These are phyloP conservation scores for Naumovozyma dairenensis DNA, from an alignment of 805 yeast genomes.

Conservation along the genomic window DNA sequence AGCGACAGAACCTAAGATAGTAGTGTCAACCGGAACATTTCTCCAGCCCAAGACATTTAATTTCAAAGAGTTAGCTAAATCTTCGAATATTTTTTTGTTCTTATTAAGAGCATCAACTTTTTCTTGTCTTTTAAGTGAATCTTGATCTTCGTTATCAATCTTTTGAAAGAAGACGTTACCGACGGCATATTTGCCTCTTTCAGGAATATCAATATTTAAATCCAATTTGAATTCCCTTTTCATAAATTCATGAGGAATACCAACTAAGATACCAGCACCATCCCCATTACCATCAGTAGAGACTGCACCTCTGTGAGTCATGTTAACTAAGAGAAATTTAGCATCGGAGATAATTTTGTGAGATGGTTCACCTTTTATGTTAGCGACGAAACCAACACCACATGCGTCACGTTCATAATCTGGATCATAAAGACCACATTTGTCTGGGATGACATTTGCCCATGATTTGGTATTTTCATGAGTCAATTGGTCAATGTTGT, in stretches of 20 bases:
- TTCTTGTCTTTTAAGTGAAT: neutral
- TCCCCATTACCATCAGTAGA: constrained; percentile 97
- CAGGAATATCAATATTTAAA: constrained; percentile 60
- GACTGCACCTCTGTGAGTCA: constrained; percentile 98
- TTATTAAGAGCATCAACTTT: constrained; percentile 49
- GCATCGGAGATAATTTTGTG: constrained; percentile 95
- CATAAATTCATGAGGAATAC: constrained; percentile 85
- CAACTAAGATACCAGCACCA: constrained; percentile 95
- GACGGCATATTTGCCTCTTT: constrained; percentile 80
- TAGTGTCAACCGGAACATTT: constrained; percentile 86
- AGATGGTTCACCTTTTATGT: constrained; percentile 76
- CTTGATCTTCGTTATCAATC: constrained; percentile 3
- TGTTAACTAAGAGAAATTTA: constrained; percentile 75
- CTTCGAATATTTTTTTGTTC: constrained; percentile 69
- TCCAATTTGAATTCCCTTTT: constrained; percentile 70
- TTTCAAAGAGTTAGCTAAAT: constrained; percentile 66
- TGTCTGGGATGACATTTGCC: constrained; percentile 82
- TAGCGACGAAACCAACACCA: constrained; percentile 97
- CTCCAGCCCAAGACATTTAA: constrained; percentile 90
- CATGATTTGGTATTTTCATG: constrained; percentile 55
- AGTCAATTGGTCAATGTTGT: constrained; percentile 4
- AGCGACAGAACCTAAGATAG: constrained; percentile 91
- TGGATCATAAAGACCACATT: constrained; percentile 88
- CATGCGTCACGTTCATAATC: constrained; percentile 93
- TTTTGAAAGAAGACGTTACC: constrained; percentile 78